Evolutionary conservation across 768 basidiomycete species (phyloP).

Genomic region (button mushroom (Agaricus bisporus)): DNA sequence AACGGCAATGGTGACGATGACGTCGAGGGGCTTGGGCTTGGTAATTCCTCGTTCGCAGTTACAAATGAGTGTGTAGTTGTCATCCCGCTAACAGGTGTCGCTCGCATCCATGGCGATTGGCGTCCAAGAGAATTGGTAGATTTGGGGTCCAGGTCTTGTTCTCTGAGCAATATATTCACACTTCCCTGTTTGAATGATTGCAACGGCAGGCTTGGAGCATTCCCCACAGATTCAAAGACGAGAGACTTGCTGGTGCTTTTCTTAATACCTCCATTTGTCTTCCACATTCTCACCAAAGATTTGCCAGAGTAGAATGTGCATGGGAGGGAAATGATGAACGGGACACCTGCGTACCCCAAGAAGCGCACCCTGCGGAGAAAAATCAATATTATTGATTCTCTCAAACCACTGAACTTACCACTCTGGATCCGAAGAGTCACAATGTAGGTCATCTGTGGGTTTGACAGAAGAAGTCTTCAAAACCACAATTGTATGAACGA

Average conservation of each 20-base stretch:
- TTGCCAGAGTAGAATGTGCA: slow-evolving; percentile 42
- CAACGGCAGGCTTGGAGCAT: slow-evolving; percentile 1
- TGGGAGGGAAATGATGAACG: slow-evolving; percentile 46
- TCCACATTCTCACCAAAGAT: slow-evolving; percentile 30
- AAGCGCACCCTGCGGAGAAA: slow-evolving; percentile 47
- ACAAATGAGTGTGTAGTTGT: slow-evolving; percentile 4
- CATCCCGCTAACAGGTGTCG: background rate
- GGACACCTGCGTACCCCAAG: slow-evolving; percentile 54
- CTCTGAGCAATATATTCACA: background rate
- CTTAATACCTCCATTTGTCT: slow-evolving; percentile 30
- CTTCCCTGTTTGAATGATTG: slow-evolving; percentile 1
- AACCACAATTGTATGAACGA: slow-evolving; percentile 35
- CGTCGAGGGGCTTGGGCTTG: slow-evolving; percentile 2
- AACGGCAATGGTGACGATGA: background rate
- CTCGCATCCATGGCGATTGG: background rate
- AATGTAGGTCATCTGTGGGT: slow-evolving; percentile 48
- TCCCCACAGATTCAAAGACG: slow-evolving; percentile 3
- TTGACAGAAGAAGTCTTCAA: slow-evolving; percentile 37
- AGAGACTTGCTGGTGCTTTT: slow-evolving; percentile 21
- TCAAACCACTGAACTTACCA: slow-evolving; percentile 38
- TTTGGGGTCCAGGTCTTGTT: background rate
- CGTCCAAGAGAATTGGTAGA: background rate
- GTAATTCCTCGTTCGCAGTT: slow-evolving; percentile 6
- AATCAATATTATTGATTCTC: background rate
- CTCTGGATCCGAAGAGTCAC: slow-evolving; percentile 50